Conservation (phyloP, 129 eudicot genomes). For the sunflower (Helianthus annuus) region HanXRQr2.0-SUNRISE NC_035438.2:44469149-44469648, state of each 20-base stretch:
- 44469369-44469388: background rate
- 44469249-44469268: slow-evolving; percentile 65
- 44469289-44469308: background rate
- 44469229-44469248: slow-evolving; percentile 52
- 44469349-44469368: background rate
- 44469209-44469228: slow-evolving; percentile 72
- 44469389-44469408: slow-evolving; percentile 4
- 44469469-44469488: slow-evolving; percentile 57
- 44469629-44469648: background rate
- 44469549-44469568: slow-evolving; percentile 99
- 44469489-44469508: slow-evolving; percentile 98
- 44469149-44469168: slow-evolving; percentile 77
- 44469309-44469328: background rate
- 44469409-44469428: slow-evolving; percentile 40
- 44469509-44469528: slow-evolving; percentile 99
- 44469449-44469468: slow-evolving; percentile 16
- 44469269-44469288: slow-evolving; percentile 52
- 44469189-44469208: slow-evolving; percentile 65
- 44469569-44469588: slow-evolving; percentile 86
- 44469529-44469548: slow-evolving; percentile 99
- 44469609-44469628: slow-evolving; percentile 4
- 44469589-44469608: slow-evolving; percentile 65
- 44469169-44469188: slow-evolving; percentile 69
- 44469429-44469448: slow-evolving; percentile 21
- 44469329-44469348: background rate